phyloP scores from a whole-genome alignment of 164 flowering plant species.

The Kingdonia uniflora region DNA sequence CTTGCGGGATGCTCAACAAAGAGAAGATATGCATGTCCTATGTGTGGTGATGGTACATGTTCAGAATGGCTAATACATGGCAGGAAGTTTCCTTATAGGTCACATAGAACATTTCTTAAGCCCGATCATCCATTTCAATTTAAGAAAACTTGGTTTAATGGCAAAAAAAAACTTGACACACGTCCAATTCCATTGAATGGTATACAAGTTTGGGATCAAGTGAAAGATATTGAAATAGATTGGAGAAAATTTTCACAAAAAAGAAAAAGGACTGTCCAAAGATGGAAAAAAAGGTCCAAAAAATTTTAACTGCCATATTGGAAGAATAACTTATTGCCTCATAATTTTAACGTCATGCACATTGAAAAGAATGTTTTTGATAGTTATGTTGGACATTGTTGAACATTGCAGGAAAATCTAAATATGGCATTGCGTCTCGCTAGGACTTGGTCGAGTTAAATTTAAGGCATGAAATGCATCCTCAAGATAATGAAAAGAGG shows the following conservation, averaged over 20 bases:
- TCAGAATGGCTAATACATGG: too few species aligned
- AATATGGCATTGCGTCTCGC: neutral
- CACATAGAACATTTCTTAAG: too few species aligned
- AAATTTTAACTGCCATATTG: neutral
- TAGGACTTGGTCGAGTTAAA: neutral
- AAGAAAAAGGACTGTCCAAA: neutral
- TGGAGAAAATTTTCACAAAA: neutral
- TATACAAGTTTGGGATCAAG: too few species aligned
- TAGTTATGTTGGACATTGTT: neutral
- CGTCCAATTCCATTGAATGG: too few species aligned
- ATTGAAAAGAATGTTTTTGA: constrained; percentile 7
- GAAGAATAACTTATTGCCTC: neutral
- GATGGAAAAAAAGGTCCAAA: neutral
- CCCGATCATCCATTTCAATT: too few species aligned
- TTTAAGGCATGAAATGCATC: neutral
- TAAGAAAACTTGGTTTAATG: too few species aligned
- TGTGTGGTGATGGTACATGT: too few species aligned
- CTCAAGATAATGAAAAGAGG: neutral
- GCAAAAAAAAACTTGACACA: too few species aligned
- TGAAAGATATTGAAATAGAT: neutral
- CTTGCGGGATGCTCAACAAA: too few species aligned
- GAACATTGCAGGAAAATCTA: neutral
- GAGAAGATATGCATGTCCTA: too few species aligned
- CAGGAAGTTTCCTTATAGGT: too few species aligned
- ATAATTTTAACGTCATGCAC: constrained; percentile 4